Evolutionary conservation across 1,139 yeast species (phyloP), one percentile per base, ranked within the genome.

Genomic region (Yamadazyma membranifaciens): DNA sequence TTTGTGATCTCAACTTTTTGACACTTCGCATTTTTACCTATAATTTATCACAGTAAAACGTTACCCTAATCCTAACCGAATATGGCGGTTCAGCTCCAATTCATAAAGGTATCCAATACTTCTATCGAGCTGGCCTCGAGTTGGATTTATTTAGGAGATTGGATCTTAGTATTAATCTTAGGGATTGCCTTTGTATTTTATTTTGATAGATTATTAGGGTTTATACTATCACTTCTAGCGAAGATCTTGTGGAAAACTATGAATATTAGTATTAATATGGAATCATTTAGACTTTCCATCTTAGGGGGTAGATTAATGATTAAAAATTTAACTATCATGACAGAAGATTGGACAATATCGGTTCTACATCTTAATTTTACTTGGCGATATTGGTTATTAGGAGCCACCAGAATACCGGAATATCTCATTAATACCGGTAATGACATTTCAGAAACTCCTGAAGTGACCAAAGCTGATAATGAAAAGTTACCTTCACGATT

Each of bases 361-460:
- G 70, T 87, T 2, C 72, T 86, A 16, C 82, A 83, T 47, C 82
- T 91, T 3, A 78, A 80, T 48, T 57, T 92, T 26, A 87, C 95
- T 0, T 92, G 98, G 98, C 62, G 95, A 45, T 92, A 88, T 59
- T 92, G 98, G 98, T 66, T 71, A 14, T 54, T 87, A 40, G 66
- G 67, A 4, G 58, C 67, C 14, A 75, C 81, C 3, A 67, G 85
- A 50, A 54, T 68, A 30, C 69, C 82, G 1, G 75, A 69, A 28
- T 68, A 64, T 41, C 55, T 52, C 33, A 51, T 58, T 12, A 50
- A 57, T 30, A 47, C 55, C 12, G 62, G 60, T 38, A 52, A 56
- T 24, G 63, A 62, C 27, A 53, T 56, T 40, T 17, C 28, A 11
- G 64, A 62, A 31, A 36, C 34, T 1, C 37, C 36, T 6, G 45